Percentiles rank a stretch among this genome's conserved stretches.
Conservation (phyloP, 768 basidiomycete genomes). For the Suillus occidentalis region DNA sequence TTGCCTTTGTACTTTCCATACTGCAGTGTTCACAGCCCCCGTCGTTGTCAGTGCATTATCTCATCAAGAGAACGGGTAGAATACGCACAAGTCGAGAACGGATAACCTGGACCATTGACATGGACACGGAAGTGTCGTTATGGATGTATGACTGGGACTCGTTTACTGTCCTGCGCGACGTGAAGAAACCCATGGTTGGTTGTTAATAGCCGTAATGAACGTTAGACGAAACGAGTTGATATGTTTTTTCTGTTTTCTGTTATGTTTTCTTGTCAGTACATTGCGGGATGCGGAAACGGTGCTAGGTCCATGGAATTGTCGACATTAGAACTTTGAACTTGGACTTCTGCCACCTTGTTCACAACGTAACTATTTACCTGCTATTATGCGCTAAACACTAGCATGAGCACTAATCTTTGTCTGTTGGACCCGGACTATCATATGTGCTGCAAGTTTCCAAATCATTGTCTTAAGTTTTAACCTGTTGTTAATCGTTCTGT, state of each 20-base stretch:
- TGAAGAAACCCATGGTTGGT: constrained; percentile 32
- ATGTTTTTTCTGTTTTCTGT: constrained; percentile 5
- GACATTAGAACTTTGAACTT: neutral
- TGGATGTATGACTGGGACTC: constrained; percentile 18
- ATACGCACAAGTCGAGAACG: constrained; percentile 60
- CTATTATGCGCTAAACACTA: neutral
- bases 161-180: constrained; percentile 21
- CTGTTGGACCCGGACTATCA: neutral
- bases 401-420: constrained; percentile 10
- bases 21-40: constrained; percentile 27
- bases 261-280: constrained; percentile 11
- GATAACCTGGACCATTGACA: constrained; percentile 44
- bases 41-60: constrained; percentile 11
- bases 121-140: constrained; percentile 46
- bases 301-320: constrained; percentile 15
- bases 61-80: constrained; percentile 9
- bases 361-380: neutral
- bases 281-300: constrained; percentile 18
- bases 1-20: constrained; percentile 61
- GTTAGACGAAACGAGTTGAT: constrained; percentile 4
- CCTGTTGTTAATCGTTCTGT: neutral
- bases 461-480: neutral
- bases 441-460: neutral
- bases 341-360: constrained; percentile 30
- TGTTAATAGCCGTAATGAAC: constrained; percentile 1